Evolutionary conservation across 1,284 basidiomycete species (phyloP), one percentile per base, ranked within the genome.

Genomic region (Leccinum subfulvum): DNA sequence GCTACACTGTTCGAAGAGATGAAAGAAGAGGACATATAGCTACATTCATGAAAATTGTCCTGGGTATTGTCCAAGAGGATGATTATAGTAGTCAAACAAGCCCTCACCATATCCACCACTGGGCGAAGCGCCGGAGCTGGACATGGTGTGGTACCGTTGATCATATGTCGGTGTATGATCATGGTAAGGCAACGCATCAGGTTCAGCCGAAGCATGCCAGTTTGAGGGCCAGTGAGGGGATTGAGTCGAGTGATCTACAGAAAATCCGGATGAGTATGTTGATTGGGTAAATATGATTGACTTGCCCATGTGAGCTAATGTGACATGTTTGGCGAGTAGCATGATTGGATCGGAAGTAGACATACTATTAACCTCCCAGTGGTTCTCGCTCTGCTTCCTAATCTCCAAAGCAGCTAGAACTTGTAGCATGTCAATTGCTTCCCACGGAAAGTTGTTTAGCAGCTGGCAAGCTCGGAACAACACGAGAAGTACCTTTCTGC

Each of bases 401-500:
- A 6, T 35, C 26, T 60, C 47, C 5, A 37, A 9, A 16, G 47
- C 52, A 26, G 55, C 18, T 0, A 2, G 16, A 18, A 26, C 26
- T 26, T 26, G 26, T 6, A 70, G 57, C 6, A 70, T 47, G 2
- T 58, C 44, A 10, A 47, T 68, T 2, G 61, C 69, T 70, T 56
- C 28, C 2, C 8, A 3, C 2, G n/a, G 18, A 16, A 57, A 52
- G 6, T 26, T 26, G 56, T 63, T 66, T 11, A 67, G 52, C 10
- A n/a, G 3, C 4, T 56, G 18, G 55, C 9, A 37, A 16, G 11
- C 14, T 28, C 14, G 21, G 16, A 39, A 55, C 10, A 35, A 28
- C n/a, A 28, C 9, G 11, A 14, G 16, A 13, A 56, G 21, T 39
- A 72, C 71, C 69, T 70, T 64, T 66, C 5, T 5, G 60, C 3